These are phyloP conservation scores for Kalanchoe fedtschenkoi DNA, from an alignment of 164 flowering plant genomes.

Conservation along the genomic window DNA sequence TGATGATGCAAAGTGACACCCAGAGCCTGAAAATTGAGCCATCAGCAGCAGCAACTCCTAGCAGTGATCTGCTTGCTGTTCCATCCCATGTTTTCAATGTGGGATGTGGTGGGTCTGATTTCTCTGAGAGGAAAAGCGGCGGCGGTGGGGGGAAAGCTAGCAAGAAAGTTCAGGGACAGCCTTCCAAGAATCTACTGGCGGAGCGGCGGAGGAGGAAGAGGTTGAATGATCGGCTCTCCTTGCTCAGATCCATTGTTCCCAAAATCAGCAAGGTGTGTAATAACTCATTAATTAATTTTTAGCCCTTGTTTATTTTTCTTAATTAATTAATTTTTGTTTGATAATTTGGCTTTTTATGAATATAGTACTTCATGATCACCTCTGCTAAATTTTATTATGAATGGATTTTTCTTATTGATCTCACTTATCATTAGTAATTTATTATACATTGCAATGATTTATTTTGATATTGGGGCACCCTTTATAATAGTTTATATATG, in stretches of 20 bases:
- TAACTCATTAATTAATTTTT: not conserved
- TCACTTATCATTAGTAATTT: too few species aligned
- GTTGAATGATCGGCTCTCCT: slow-evolving; percentile 81
- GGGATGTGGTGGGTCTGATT: slow-evolving; percentile 13
- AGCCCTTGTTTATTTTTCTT: not conserved
- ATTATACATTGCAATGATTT: too few species aligned
- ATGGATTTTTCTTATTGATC: too few species aligned
- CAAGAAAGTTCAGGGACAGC: slow-evolving; percentile 67
- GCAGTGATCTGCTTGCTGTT: slow-evolving; percentile 27
- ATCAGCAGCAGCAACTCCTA: slow-evolving; percentile 9
- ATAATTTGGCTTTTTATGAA: not conserved
- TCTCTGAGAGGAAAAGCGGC: slow-evolving; percentile 27
- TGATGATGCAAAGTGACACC: not conserved
- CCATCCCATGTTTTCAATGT: slow-evolving; percentile 17
- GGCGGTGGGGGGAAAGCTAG: slow-evolving; percentile 13
- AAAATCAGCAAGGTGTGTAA: slow-evolving; percentile 86
- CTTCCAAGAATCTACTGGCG: slow-evolving; percentile 92
- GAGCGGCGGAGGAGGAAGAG: slow-evolving; percentile 86
- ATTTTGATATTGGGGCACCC: not conserved
- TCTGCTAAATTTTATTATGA: too few species aligned
- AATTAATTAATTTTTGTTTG: not conserved
- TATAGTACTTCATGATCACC: too few species aligned
- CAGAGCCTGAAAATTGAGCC: not conserved
- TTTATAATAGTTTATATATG: not conserved
- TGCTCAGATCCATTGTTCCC: slow-evolving; percentile 92